A percentile compares a stretch with the other conserved stretches of the same genome.
These are phyloP conservation scores for Ophiostoma triangulosporum DNA, from an alignment of 2,329 filamentous ascomycete genomes.

Conservation along the genomic window DNA sequence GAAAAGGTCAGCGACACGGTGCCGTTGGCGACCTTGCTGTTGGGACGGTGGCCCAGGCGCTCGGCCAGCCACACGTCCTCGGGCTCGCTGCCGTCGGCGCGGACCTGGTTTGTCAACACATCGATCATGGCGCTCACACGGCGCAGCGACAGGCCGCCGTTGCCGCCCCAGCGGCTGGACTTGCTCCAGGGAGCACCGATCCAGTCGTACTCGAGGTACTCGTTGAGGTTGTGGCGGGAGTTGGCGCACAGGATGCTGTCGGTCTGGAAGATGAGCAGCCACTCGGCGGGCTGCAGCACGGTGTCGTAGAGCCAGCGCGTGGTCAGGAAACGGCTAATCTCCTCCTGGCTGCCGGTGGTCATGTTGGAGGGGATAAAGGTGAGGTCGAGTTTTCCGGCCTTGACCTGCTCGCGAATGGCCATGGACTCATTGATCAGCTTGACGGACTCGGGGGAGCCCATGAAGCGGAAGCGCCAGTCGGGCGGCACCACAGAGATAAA, in stretches of 20 bases:
- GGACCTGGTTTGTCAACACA: conserved; percentile 34
- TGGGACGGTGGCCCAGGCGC: conserved; percentile 35
- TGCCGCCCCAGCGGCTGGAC: conserved; percentile 31
- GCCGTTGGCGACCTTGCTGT: conserved; percentile 37
- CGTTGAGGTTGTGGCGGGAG: conserved; percentile 30
- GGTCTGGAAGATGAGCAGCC: conserved; percentile 40
- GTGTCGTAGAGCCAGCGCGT: conserved; percentile 37
- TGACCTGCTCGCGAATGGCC: conserved; percentile 31
- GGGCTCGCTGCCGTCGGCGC: conserved; percentile 30
- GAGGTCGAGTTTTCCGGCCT: conserved; percentile 34
- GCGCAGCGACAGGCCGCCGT: conserved; percentile 38
- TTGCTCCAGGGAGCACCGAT: conserved; percentile 37
- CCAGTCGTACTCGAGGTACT: conserved; percentile 40
- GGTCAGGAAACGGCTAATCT: conserved; percentile 39
- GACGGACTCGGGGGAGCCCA: conserved; percentile 35
- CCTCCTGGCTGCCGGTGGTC: conserved; percentile 35
- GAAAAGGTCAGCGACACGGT: conserved; percentile 34
- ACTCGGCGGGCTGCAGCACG: conserved; percentile 35
- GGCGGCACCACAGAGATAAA: conserved; percentile 43
- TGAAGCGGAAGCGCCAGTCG: conserved; percentile 44
- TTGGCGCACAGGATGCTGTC: conserved; percentile 45
- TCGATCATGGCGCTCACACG: conserved; percentile 39
- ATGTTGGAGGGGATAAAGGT: conserved; percentile 38
- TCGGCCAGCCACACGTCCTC: conserved; percentile 45
- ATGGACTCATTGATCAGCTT: conserved; percentile 29